Conservation (phyloP, 2,329 filamentous ascomycete genomes). For the Sphaerulina musiva region DNA sequence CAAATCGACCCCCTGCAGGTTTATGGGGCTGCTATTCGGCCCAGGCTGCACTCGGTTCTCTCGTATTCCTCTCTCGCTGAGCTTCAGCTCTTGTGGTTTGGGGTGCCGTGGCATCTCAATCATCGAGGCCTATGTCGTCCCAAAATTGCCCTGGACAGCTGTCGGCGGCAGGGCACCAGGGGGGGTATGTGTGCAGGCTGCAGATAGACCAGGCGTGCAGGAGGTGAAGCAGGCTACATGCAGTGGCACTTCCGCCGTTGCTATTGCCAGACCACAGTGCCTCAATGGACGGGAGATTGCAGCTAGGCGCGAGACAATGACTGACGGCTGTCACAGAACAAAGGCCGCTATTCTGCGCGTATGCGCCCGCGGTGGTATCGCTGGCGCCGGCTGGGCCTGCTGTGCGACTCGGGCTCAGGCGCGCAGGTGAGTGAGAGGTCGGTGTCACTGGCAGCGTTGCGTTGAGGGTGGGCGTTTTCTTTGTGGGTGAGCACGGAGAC, state of each 20-base stretch:
- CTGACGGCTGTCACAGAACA: slow-evolving; percentile 17
- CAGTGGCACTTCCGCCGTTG: slow-evolving; percentile 15
- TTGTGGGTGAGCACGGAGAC: slow-evolving; percentile 1
- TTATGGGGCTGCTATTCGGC: slow-evolving; percentile 32
- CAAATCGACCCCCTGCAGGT: slow-evolving; percentile 33
- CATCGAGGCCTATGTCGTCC: slow-evolving; percentile 6
- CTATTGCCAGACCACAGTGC: slow-evolving; percentile 16
- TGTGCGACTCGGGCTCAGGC: slow-evolving; percentile 4
- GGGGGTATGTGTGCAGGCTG: slow-evolving; percentile 16
- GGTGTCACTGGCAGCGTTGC: slow-evolving; percentile 7
- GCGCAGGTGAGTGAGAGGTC: slow-evolving; percentile 6
- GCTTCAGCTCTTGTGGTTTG: slow-evolving; percentile 30
- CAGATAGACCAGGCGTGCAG: slow-evolving; percentile 20
- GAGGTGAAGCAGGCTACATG: slow-evolving; percentile 16
- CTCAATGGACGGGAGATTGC: slow-evolving; percentile 21
- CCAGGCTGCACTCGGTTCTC: slow-evolving; percentile 16
- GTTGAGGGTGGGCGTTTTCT: background rate
- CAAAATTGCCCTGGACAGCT: slow-evolving; percentile 20
- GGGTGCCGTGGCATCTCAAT: slow-evolving; percentile 28
- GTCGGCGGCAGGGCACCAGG: slow-evolving; percentile 19
- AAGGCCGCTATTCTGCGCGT: slow-evolving; percentile 13
- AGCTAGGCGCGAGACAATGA: slow-evolving; percentile 22
- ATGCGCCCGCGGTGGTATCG: slow-evolving; percentile 5
- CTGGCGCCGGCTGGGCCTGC: slow-evolving; percentile 11
- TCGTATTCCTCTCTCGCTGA: slow-evolving; percentile 21